Base-by-base conservation (phyloP, 257 asterid genomes). In the Henckelia pumila region DNA sequence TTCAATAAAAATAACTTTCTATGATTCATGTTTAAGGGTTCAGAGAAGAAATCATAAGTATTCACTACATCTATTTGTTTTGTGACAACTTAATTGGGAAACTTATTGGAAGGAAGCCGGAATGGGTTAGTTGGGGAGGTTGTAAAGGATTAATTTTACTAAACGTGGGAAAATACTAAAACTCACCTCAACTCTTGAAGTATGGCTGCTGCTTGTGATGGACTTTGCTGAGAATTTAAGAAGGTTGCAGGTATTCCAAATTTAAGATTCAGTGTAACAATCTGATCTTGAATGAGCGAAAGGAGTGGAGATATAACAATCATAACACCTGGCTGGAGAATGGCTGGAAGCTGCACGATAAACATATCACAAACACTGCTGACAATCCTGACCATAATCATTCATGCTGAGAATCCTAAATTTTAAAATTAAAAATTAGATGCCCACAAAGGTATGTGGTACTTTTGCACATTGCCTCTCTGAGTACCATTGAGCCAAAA, bases 271-370 rank as follows among this genome's bases (percentile, higher is more conserved):
- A 94, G 84, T 17, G 99, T 83, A 72, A 85, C 79, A 70, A 94
- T 94, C 88, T 94, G 99, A 81, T 94, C 99, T 82, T 91, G 99
- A 84, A 94, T 94, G 77, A 94, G 96, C 69, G 99, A 94, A 67
- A 94, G 95, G 56, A 94, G 91, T 44, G 99, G 99, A n/a, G 97
- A 94, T 77, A 91, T 80, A 25, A 94, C 96, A 52, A 94, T 64
- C 61, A 95, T 94, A 75, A 91, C 95, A 69, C 99, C 99, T 74
- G 86, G 87, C 65, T 63, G 87, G 74, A 94, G 80, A 77, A 85
- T 79, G 64, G 97, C 89, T 69, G 97, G 95, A 76, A 91, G 97
- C 99, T 94, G 95, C 80, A 84, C 35, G 56, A n/a, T 14, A 77
- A 64, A 50, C 28, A 63, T 32, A 33, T 35, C 66, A 47, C n/a